A percentile compares a stretch with the other conserved stretches of the same genome.
phyloP scores from a whole-genome alignment of 495 filamentous ascomycete species.

The Neurospora sp. region DNA sequence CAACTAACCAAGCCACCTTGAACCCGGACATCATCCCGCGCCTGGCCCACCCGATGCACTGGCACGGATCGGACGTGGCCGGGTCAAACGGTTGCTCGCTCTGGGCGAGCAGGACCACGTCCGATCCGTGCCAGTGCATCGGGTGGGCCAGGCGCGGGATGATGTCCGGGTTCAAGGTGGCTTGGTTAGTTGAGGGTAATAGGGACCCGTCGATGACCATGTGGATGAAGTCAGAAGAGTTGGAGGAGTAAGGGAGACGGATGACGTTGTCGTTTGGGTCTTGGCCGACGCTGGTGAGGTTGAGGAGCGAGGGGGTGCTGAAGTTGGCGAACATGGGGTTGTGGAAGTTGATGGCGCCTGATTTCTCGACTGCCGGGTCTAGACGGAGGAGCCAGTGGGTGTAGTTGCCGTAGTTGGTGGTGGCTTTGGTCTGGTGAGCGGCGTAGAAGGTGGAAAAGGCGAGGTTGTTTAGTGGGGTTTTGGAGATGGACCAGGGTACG shows the following conservation, averaged over 20 bases:
- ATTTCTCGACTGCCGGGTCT: slow-evolving; percentile 13
- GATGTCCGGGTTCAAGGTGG: background rate
- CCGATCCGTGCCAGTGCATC: slow-evolving; percentile 44
- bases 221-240: slow-evolving; percentile 1
- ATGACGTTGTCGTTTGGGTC: slow-evolving; percentile 1
- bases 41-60: too few species aligned
- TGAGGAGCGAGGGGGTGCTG: slow-evolving; percentile 4
- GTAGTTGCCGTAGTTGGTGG: slow-evolving; percentile 13
- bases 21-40: too few species aligned
- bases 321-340: slow-evolving; percentile 3
- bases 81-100: slow-evolving; percentile 17
- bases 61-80: slow-evolving; percentile 5
- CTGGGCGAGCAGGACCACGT: background rate
- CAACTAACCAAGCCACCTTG: too few species aligned
- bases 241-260: background rate
- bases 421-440: slow-evolving; percentile 1
- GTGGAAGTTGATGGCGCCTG: background rate
- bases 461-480: slow-evolving; percentile 4
- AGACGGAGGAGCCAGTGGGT: slow-evolving; percentile 14
- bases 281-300: background rate
- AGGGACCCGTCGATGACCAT: slow-evolving; percentile 7
- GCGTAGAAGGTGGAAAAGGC: slow-evolving; percentile 3
- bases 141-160: slow-evolving; percentile 4
- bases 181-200: background rate
- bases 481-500: slow-evolving; percentile 7